A percentile compares a stretch with the other conserved stretches of the same genome.
Evolutionary conservation across 176 grass and related monocot genomes (phyloP).

Genomic region (Zoysia japonica): DNA sequence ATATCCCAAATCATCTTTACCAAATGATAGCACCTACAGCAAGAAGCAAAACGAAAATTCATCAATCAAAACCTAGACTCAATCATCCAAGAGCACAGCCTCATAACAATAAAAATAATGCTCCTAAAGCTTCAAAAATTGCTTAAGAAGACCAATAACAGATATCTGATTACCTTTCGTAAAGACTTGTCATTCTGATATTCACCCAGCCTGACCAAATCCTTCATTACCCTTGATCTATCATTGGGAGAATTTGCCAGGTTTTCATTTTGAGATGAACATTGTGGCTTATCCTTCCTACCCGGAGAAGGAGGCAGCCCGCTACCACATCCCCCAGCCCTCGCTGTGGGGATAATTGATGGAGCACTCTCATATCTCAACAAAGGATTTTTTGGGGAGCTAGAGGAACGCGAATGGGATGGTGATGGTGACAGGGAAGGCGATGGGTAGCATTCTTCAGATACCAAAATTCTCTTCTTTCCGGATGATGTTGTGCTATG

Average conservation of each 20-base stretch:
- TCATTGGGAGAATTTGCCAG: constrained; percentile 27
- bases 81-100: constrained; percentile 19
- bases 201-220: constrained; percentile 48
- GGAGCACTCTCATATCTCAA: constrained; percentile 60
- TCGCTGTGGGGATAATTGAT: constrained; percentile 34
- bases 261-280: constrained; percentile 39
- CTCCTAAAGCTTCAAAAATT: constrained; percentile 33
- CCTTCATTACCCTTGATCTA: constrained; percentile 34
- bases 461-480: constrained; percentile 42
- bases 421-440: constrained; percentile 47
- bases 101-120: constrained; percentile 18
- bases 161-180: constrained; percentile 44
- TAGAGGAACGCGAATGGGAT: constrained; percentile 38
- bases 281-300: constrained; percentile 41
- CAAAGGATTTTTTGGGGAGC: constrained; percentile 44
- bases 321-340: constrained; percentile 13
- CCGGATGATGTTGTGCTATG: constrained; percentile 38
- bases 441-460: constrained; percentile 46
- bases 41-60: constrained; percentile 27
- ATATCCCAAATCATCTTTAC: constrained; percentile 58
- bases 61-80: constrained; percentile 21
- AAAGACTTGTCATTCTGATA: constrained; percentile 29
- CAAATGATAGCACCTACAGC: constrained; percentile 53
- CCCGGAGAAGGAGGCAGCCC: constrained; percentile 45
- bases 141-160: constrained; percentile 31